Evolutionary conservation across 1,139 yeast species (phyloP).

Genomic region (Diutina siamensis): DNA sequence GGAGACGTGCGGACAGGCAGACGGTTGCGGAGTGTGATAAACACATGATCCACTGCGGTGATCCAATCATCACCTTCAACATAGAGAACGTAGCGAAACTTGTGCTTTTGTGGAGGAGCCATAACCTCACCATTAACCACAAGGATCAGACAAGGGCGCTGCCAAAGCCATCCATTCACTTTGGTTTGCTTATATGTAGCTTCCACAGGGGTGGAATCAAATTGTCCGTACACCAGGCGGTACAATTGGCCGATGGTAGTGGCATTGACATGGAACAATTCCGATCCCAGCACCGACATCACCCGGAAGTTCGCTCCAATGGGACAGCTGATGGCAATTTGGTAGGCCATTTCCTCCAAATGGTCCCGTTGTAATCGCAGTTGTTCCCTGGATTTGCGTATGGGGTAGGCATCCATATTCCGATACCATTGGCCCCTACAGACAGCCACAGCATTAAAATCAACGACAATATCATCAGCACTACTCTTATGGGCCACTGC

Average conservation of each 20-base stretch:
- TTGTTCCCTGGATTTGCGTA: not conserved
- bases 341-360: not conserved
- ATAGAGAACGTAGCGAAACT: not conserved
- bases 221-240: not conserved
- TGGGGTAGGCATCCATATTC: not conserved
- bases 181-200: not conserved
- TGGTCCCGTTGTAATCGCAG: not conserved
- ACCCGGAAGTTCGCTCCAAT: not conserved
- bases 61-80: not conserved
- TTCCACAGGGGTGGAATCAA: not conserved
- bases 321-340: not conserved
- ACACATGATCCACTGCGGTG: not conserved
- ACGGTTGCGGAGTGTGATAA: not conserved
- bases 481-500: not conserved
- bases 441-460: not conserved
- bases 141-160: not conserved
- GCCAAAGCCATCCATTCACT: not conserved
- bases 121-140: not conserved
- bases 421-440: not conserved
- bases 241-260: not conserved
- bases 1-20: not conserved
- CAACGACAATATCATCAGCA: not conserved
- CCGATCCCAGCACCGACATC: not conserved
- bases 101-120: not conserved
- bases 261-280: not conserved